Conservation (phyloP, 2,329 filamentous ascomycete genomes). For the Bipolaris gigantea region DNA sequence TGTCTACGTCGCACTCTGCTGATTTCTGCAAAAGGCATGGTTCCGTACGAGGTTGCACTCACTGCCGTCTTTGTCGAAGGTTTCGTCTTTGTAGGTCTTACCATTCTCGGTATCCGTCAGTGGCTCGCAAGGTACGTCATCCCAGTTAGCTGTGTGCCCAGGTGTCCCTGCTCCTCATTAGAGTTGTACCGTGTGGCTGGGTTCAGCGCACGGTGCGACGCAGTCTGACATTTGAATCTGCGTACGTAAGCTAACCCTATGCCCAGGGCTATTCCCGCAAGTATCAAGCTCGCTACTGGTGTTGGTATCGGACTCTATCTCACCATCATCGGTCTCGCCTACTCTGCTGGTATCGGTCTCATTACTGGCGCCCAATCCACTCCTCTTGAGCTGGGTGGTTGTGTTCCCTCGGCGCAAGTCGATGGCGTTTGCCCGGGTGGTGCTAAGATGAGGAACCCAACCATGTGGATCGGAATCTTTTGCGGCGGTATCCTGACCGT, state of each 20-base stretch:
- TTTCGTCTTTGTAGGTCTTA: constrained; percentile 79
- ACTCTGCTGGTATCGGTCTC: constrained; percentile 79
- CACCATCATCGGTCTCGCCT: constrained; percentile 74
- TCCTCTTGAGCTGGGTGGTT: constrained; percentile 76
- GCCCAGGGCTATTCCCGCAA: constrained; percentile 71
- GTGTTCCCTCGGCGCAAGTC: constrained; percentile 55
- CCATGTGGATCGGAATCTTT: constrained; percentile 88
- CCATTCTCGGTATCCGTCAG: constrained; percentile 71
- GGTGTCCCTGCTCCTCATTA: background rate
- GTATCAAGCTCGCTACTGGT: constrained; percentile 84
- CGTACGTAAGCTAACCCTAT: constrained; percentile 47
- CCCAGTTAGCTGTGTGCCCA: background rate
- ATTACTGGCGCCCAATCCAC: constrained; percentile 69
- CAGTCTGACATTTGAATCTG: background rate
- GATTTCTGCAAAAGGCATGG: constrained; percentile 46
- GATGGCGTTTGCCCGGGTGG: constrained; percentile 61
- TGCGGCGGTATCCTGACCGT: constrained; percentile 79
- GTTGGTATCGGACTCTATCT: constrained; percentile 85
- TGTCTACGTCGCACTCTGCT: constrained; percentile 13
- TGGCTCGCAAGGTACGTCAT: constrained; percentile 56
- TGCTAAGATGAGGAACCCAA: constrained; percentile 78
- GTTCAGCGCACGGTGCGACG: background rate
- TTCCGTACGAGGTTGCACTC: constrained; percentile 74
- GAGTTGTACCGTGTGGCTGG: constrained; percentile 33
- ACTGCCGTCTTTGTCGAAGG: constrained; percentile 90